phyloP scores from a whole-genome alignment of 108 stramenopile species.

The Pelagomonas calceolata region DNA sequence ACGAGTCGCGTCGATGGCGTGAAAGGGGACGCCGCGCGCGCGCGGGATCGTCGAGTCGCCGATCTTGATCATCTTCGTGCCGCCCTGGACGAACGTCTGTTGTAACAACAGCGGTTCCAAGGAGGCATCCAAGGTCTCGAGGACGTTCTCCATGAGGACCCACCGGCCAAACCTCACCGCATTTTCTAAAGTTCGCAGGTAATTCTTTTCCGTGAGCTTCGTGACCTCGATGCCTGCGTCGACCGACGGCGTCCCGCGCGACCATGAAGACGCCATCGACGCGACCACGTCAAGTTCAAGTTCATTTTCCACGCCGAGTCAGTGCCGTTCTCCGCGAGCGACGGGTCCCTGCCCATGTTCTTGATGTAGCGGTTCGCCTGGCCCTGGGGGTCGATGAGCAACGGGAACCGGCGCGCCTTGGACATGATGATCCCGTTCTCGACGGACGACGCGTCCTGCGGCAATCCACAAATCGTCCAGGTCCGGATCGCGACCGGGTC shows the following conservation, averaged over 20 bases:
- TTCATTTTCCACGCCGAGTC: too few relatives aligned
- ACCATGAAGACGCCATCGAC: too few relatives aligned
- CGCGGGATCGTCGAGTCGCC: slow-evolving; percentile 41
- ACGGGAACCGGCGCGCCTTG: slow-evolving; percentile 28
- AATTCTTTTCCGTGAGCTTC: slow-evolving; percentile 47
- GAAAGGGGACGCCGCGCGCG: too few relatives aligned
- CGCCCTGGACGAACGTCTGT: slow-evolving; percentile 49
- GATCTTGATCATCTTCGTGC: slow-evolving; percentile 35
- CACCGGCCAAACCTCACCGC: slow-evolving; percentile 46
- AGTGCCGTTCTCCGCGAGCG: background rate
- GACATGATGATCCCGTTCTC: slow-evolving; percentile 53
- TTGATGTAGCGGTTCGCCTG: slow-evolving; percentile 35
- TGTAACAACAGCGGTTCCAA: slow-evolving; percentile 47
- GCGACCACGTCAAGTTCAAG: too few relatives aligned
- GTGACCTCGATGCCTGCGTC: slow-evolving; percentile 35
- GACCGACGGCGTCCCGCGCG: slow-evolving; percentile 30
- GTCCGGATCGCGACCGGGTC: slow-evolving; percentile 40
- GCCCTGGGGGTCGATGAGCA: slow-evolving; percentile 37
- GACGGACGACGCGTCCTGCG: slow-evolving; percentile 38
- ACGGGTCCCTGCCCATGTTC: slow-evolving; percentile 13
- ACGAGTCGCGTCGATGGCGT: too few relatives aligned
- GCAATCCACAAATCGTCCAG: slow-evolving; percentile 43
- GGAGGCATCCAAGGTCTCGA: slow-evolving; percentile 45
- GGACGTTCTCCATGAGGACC: slow-evolving; percentile 51
- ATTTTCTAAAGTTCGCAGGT: slow-evolving; percentile 45